Evolutionary conservation across 2,329 filamentous ascomycete genomes (phyloP).

Genomic region (Colletotrichum tamarilloi): DNA sequence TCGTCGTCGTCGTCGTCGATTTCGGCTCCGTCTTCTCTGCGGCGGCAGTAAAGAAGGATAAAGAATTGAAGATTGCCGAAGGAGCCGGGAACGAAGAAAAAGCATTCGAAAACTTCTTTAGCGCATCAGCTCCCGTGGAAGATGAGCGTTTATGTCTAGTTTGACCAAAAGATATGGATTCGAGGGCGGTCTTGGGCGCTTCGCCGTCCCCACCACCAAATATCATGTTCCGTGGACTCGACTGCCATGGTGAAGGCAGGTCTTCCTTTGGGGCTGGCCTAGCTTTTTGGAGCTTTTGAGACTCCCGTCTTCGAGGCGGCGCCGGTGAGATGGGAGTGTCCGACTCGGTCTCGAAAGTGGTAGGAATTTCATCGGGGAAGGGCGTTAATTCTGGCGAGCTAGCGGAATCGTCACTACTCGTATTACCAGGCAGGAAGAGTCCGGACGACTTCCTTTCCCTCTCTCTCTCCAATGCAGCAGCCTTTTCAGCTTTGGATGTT

Average conservation of each 20-base stretch:
- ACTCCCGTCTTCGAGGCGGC: slow-evolving; percentile 16
- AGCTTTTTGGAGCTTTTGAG: slow-evolving; percentile 29
- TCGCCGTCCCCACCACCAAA: slow-evolving; percentile 43
- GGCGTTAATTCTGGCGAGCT: slow-evolving; percentile 33
- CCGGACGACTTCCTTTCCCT: slow-evolving; percentile 48
- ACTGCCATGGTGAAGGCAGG: slow-evolving; percentile 52
- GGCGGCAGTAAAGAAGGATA: slow-evolving; percentile 34
- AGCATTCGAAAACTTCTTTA: slow-evolving; percentile 67
- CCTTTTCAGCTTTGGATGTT: slow-evolving; percentile 69
- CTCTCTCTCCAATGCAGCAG: slow-evolving; percentile 61
- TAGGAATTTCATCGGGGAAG: slow-evolving; percentile 33
- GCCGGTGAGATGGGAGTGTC: slow-evolving; percentile 22
- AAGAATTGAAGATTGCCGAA: slow-evolving; percentile 33
- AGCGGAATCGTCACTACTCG: slow-evolving; percentile 28
- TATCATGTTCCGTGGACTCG: slow-evolving; percentile 52
- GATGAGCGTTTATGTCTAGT: slow-evolving; percentile 61
- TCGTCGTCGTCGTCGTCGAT: no score
- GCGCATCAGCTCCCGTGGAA: slow-evolving; percentile 66
- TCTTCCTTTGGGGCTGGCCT: slow-evolving; percentile 17
- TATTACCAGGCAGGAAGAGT: slow-evolving; percentile 43
- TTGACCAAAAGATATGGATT: slow-evolving; percentile 57
- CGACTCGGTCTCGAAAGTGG: slow-evolving; percentile 28
- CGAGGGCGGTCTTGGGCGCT: slow-evolving; percentile 50
- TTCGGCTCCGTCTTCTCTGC: slow-evolving; percentile 29
- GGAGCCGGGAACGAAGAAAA: slow-evolving; percentile 60